Conservation (phyloP, 1,139 yeast genomes). For the Blastobotrys malaysiensis region DNA sequence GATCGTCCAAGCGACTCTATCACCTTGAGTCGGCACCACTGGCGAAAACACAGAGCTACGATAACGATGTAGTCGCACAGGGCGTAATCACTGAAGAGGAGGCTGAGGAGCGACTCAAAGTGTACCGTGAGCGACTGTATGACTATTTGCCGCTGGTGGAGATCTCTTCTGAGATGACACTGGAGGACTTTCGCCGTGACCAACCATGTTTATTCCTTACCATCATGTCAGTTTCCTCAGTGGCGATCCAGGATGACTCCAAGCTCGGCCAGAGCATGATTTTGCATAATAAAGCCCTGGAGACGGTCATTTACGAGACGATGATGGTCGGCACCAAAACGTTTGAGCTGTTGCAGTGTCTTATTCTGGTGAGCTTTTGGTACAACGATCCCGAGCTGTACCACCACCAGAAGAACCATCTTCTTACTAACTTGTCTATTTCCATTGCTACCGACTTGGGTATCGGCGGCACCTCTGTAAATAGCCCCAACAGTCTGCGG, state of each 20-base stretch:
- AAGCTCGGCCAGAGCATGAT: conserved; percentile 38
- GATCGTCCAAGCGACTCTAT: conserved; percentile 23
- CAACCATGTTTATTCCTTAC: conserved; percentile 61
- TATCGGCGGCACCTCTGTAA: conserved; percentile 41
- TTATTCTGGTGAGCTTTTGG: conserved; percentile 65
- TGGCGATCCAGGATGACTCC: conserved; percentile 35
- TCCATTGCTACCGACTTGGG: conserved; percentile 74
- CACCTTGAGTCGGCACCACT: conserved; percentile 13
- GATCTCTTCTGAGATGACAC: conserved; percentile 41
- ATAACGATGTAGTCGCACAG: conserved; percentile 29
- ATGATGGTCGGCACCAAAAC: conserved; percentile 69
- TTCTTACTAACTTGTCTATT: conserved; percentile 61
- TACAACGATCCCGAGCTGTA: conserved; percentile 80
- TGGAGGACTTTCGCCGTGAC: conserved; percentile 44
- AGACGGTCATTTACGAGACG: conserved; percentile 55
- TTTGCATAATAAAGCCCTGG: conserved; percentile 56
- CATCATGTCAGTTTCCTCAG: conserved; percentile 57
- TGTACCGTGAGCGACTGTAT: conserved; percentile 27
- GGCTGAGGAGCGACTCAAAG: conserved; percentile 27
- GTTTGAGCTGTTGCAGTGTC: conserved; percentile 58
- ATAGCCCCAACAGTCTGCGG: conserved; percentile 13
- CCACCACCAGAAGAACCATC: conserved; percentile 70
- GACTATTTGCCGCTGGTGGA: conserved; percentile 49
- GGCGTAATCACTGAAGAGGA: conserved; percentile 33
- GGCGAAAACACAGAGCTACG: conserved; percentile 23